Percentiles rank a stretch among this genome's conserved stretches.
phyloP scores from a whole-genome alignment of 192 early-diverging fungal species.

The Backusella luteola region DNA sequence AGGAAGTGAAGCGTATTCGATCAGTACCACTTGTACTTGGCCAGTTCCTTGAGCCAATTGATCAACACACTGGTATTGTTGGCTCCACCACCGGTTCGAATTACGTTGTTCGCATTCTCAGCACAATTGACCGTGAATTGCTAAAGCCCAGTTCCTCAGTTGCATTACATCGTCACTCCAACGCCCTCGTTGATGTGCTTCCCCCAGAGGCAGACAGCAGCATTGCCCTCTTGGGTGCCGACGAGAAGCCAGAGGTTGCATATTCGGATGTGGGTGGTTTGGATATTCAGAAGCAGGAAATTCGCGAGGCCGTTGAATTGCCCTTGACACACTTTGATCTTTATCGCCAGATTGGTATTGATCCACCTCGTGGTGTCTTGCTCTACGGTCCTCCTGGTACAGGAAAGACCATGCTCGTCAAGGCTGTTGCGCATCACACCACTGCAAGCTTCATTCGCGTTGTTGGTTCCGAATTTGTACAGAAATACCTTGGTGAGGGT shows the following conservation, averaged over 20 bases:
- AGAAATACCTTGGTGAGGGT: constrained; percentile 98
- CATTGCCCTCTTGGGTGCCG: constrained; percentile 80
- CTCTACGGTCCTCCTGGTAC: constrained; percentile 98
- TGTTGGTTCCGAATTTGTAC: constrained; percentile 97
- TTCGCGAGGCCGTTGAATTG: constrained; percentile 95
- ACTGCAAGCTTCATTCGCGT: constrained; percentile 96
- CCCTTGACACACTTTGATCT: constrained; percentile 98
- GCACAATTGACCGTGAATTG: constrained; percentile 96
- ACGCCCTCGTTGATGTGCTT: constrained; percentile 94
- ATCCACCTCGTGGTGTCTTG: constrained; percentile 97
- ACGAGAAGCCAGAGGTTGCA: constrained; percentile 79
- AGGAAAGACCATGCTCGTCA: constrained; percentile 98
- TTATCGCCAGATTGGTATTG: constrained; percentile 98
- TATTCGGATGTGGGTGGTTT: constrained; percentile 85
- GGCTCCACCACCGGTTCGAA: constrained; percentile 90
- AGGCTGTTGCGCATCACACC: constrained; percentile 98
- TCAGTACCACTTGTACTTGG: constrained; percentile 98
- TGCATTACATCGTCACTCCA: constrained; percentile 95
- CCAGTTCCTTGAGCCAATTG: constrained; percentile 98
- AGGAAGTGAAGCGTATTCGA: constrained; percentile 98
- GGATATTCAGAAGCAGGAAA: constrained; percentile 91
- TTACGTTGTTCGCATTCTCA: constrained; percentile 91
- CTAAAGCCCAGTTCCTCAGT: constrained; percentile 94
- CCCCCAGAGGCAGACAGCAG: constrained; percentile 95
- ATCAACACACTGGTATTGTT: constrained; percentile 95